Conservation (phyloP, 2,329 filamentous ascomycete genomes). For the Helotiales sp. region DNA sequence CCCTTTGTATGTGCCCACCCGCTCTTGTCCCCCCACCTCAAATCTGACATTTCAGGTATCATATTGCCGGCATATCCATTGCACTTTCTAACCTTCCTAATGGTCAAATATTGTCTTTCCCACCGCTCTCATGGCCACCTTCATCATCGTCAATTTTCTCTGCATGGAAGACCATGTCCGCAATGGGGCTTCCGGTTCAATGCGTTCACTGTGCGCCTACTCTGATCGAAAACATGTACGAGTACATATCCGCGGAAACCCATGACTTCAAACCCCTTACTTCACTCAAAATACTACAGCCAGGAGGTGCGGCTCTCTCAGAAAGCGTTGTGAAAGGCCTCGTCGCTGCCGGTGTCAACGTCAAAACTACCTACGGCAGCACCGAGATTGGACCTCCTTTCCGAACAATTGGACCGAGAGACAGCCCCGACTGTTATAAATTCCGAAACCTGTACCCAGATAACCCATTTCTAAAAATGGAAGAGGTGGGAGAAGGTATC, state of each 20-base stretch:
- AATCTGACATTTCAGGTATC: slow-evolving; percentile 33
- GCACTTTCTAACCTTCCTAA: slow-evolving; percentile 42
- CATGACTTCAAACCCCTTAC: slow-evolving; percentile 39
- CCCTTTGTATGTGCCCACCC: slow-evolving; percentile 36
- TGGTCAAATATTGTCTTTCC: slow-evolving; percentile 41
- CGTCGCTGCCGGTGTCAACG: slow-evolving; percentile 38
- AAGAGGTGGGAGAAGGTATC: slow-evolving; percentile 38
- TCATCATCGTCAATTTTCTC: slow-evolving; percentile 39
- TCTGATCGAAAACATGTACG: slow-evolving; percentile 43
- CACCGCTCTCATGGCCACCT: slow-evolving; percentile 41
- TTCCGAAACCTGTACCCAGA: slow-evolving; percentile 41
- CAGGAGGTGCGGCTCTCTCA: slow-evolving; percentile 41
- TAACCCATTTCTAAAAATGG: slow-evolving; percentile 39
- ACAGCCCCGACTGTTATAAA: slow-evolving; percentile 40
- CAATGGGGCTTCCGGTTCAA: slow-evolving; percentile 39
- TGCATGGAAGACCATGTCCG: slow-evolving; percentile 37
- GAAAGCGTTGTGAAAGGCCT: slow-evolving; percentile 37
- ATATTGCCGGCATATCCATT: slow-evolving; percentile 42
- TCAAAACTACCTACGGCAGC: slow-evolving; percentile 44
- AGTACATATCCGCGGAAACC: slow-evolving; percentile 40
- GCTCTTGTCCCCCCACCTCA: background rate
- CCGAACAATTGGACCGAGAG: slow-evolving; percentile 38
- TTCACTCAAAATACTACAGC: slow-evolving; percentile 42
- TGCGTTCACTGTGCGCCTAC: slow-evolving; percentile 42
- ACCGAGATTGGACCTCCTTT: slow-evolving; percentile 44